Base-by-base conservation (phyloP, 2,329 filamentous ascomycete species). In the Ophiostoma ips region DNA sequence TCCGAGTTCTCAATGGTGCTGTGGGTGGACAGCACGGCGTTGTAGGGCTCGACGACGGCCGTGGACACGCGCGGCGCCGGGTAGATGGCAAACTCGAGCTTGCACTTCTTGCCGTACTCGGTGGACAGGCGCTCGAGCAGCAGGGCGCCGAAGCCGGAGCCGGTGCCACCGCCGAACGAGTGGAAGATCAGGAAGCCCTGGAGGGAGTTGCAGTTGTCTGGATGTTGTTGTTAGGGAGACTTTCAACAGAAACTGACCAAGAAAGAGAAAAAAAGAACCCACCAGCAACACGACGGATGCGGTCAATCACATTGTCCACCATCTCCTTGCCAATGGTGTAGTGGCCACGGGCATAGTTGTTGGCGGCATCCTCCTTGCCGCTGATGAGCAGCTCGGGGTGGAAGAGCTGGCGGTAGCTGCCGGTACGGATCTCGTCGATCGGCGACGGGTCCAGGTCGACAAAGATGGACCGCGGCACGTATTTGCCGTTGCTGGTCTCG, bases 271-370 rank as follows among this genome's bases (percentile, higher is more conserved):
- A 16, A 11, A 11, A 8, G 48, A 3, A 12, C 76, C 62, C 63
- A 83, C 80, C 80, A 63, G 74, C 76, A 59, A 83, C 78, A 57
- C 81, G 81, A 61, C 81, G 80, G 58, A 84, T 77, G 59, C 77
- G 76, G 60, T 84, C 80, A 61, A 84, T 76, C 60, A 84, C 81
- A 58, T 67, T 74, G 63, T 84, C 81, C 50, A 83, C 76, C 76
- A 83, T 80, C 71, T 84, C 81, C 73, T 84, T 84, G 68, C 81
- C 81, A 59, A 84, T 79, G 59, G 81, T 84, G 68, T 85, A 84
- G 69, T 85, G 81, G 52, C 81, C 81, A 70, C 81, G 81, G 58
- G 81, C 81, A 61, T 84, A 85, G 73, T 85, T 85, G 71, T 84
- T 84, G 68, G 81, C 79, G 52, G 81, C 81, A 75, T 84, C 81